phyloP scores from a whole-genome alignment of 306 rosid genomes.

The Trifolium fragiferum region DNA sequence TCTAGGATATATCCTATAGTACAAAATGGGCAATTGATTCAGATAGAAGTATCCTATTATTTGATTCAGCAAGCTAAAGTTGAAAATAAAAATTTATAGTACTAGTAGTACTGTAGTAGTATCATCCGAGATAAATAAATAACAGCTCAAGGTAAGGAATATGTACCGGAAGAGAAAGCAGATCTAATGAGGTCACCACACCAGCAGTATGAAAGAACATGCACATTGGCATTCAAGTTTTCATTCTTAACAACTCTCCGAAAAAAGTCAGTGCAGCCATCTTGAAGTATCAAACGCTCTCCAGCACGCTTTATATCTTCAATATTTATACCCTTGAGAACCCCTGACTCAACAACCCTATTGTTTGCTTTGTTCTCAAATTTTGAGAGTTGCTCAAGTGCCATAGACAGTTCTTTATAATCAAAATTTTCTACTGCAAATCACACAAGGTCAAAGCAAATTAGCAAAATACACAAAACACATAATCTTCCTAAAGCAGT shows the following conservation, averaged over 20 bases:
- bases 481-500: slow-evolving; percentile 24
- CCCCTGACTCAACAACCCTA: slow-evolving; percentile 88
- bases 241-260: slow-evolving; percentile 62
- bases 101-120: neutral
- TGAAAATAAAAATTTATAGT: slow-evolving; percentile 31
- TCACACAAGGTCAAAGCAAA: slow-evolving; percentile 37
- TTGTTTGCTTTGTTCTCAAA: slow-evolving; percentile 86
- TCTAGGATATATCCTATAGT: slow-evolving; percentile 32
- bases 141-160: slow-evolving; percentile 37
- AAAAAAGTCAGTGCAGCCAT: slow-evolving; percentile 86
- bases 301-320: slow-evolving; percentile 96
- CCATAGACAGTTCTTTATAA: slow-evolving; percentile 61
- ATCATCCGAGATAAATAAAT: slow-evolving; percentile 29
- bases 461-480: slow-evolving; percentile 41
- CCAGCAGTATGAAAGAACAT: slow-evolving; percentile 98
- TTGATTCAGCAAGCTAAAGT: slow-evolving; percentile 17
- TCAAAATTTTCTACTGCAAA: slow-evolving; percentile 67
- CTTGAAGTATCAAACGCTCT: slow-evolving; percentile 86
- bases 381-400: slow-evolving; percentile 80
- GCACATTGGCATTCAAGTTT: slow-evolving; percentile 70
- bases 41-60: slow-evolving; percentile 11
- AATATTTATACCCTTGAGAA: slow-evolving; percentile 84
- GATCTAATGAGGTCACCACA: slow-evolving; percentile 95
- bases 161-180: slow-evolving; percentile 80
- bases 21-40: slow-evolving; percentile 37